Base-by-base conservation (phyloP, 768 basidiomycete genomes). In the Suillus americanus region DNA sequence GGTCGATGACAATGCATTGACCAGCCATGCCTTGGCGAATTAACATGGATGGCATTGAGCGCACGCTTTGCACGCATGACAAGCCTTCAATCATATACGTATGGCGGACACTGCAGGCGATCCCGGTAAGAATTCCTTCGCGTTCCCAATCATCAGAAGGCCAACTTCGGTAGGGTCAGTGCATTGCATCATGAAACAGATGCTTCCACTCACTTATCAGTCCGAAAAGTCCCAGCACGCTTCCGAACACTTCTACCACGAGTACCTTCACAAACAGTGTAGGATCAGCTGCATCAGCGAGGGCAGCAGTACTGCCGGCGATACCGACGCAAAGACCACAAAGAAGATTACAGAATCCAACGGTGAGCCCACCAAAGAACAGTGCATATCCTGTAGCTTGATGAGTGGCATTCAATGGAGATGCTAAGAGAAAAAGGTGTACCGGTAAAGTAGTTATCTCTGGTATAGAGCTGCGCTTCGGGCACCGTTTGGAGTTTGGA, bases 341-440 rank as follows among this genome's bases (percentile, higher is more conserved):
- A 25, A 99, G 83, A 30, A 99, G 85, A 77, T 99, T 99, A 79
- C 97, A 99, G 5, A 88, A 74, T 18, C 97, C 97, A 35, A 97
- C 96, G 2, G 95, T 95, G 40, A 98, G 79, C 37, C 97, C 97
- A 28, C 95, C 96, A 90, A 96, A 99, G 84, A 99, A 99, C 60
- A 99, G 84, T 3, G 97, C 90, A 71, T 86, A 98, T 6, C 95
- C 94, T 94, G 68, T 8, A 14, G 7, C 18, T n/a, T 14, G 25
- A 16, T 62, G 30, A 48, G 35, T 16, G 35, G 38, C 28, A 62
- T 23, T 50, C 25, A 9, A 23, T 54, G 28, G 33, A 25, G 12
- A 59, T 10, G 51, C 61, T 38, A 61, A 25, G 57, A 50, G 37
- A 56, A 43, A 23, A 25, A 6, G 12, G 63, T 76, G 40, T 64